Evolutionary conservation across 192 early-diverging fungal species (phyloP).

Genomic region (Coemansia nantahalensis): DNA sequence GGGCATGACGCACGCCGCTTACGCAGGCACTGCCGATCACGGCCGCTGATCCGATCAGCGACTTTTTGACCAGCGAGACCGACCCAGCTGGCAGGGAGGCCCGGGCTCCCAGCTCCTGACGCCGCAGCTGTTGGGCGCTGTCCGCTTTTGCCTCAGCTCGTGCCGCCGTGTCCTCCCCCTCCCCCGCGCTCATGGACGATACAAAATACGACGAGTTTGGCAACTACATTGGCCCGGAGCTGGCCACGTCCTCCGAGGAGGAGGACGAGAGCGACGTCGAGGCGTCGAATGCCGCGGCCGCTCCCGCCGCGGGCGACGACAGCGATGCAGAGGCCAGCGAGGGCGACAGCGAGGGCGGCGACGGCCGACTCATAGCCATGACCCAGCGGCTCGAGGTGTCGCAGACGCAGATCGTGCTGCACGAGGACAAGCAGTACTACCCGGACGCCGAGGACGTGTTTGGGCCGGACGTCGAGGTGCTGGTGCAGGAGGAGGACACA

Average conservation of each 20-base stretch:
- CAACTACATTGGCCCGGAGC: slow-evolving; percentile 98
- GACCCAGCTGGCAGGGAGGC: too few relatives aligned
- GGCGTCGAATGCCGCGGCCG: background rate
- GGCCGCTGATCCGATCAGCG: too few relatives aligned
- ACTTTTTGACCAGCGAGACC: too few relatives aligned
- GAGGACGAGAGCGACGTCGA: slow-evolving; percentile 43
- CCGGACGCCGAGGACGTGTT: slow-evolving; percentile 96
- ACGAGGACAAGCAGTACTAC: slow-evolving; percentile 99
- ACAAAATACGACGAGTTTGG: slow-evolving; percentile 90
- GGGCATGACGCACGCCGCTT: too few relatives aligned
- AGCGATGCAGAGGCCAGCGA: slow-evolving; percentile 12
- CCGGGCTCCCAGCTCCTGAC: too few relatives aligned
- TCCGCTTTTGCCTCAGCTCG: too few relatives aligned
- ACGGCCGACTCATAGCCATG: slow-evolving; percentile 27
- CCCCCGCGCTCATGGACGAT: slow-evolving; percentile 66
- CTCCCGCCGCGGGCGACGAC: background rate
- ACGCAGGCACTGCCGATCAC: background rate
- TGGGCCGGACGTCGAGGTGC: slow-evolving; percentile 88
- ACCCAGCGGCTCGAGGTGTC: slow-evolving; percentile 26
- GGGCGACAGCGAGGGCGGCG: slow-evolving; percentile 9
- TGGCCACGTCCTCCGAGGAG: slow-evolving; percentile 63
- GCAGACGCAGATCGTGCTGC: slow-evolving; percentile 81
- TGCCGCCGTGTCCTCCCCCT: too few relatives aligned
- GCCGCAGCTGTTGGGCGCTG: too few relatives aligned
- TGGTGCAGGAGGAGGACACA: slow-evolving; percentile 98